Evolutionary conservation across 768 basidiomycete species (phyloP).

Genomic region (Boletus bicolor): DNA sequence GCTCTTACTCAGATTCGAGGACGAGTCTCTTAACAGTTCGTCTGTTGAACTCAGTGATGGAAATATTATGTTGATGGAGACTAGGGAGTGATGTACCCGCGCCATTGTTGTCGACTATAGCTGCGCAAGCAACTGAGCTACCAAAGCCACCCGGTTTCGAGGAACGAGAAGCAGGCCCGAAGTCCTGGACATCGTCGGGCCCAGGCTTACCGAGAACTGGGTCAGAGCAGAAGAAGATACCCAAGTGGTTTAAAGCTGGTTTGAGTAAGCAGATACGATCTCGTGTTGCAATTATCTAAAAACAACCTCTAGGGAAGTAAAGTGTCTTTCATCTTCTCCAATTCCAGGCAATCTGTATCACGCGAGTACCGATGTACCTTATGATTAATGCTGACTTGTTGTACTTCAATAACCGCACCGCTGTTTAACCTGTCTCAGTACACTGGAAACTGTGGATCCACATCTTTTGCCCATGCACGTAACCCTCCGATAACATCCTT

Average conservation of each 20-base stretch:
- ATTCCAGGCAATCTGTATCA: conserved; percentile 1
- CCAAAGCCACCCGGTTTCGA: conserved; percentile 52
- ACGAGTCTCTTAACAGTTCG: conserved; percentile 66
- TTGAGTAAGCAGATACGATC: conserved; percentile 41
- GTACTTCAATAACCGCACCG: background rate
- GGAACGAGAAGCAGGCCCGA: conserved; percentile 3
- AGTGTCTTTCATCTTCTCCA: conserved; percentile 37
- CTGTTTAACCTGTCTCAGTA: conserved; percentile 49
- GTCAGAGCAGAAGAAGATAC: conserved; percentile 53
- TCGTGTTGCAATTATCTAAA: background rate
- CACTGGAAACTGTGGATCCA: conserved; percentile 75
- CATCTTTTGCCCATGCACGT: conserved; percentile 69
- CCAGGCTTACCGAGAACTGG: conserved; percentile 2
- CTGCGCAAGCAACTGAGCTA: conserved; percentile 61
- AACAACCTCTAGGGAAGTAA: conserved; percentile 22
- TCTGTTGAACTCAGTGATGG: background rate
- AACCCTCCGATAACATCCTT: conserved; percentile 82
- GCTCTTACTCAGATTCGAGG: conserved; percentile 71
- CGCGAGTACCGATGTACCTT: background rate
- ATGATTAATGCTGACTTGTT: conserved; percentile 5
- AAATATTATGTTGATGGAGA: background rate
- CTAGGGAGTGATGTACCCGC: conserved; percentile 58
- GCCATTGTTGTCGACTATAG: conserved; percentile 57
- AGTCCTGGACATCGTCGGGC: conserved; percentile 10
- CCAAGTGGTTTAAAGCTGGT: conserved; percentile 78